These are phyloP conservation scores for Saccharum spontaneum DNA, from an alignment of 176 grass and related monocot genomes.

Conservation along the genomic window DNA sequence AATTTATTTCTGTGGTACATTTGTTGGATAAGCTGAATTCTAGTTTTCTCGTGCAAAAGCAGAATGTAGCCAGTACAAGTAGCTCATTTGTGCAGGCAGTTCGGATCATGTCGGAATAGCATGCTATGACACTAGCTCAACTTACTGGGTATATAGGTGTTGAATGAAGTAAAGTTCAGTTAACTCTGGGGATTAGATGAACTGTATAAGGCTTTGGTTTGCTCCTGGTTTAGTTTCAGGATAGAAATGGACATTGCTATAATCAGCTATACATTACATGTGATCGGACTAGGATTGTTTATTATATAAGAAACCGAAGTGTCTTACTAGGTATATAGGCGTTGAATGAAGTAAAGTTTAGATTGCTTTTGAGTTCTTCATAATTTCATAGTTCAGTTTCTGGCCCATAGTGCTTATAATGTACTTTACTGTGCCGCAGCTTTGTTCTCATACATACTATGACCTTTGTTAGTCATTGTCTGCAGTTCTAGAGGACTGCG, in stretches of 20 bases:
- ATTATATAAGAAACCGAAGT: neutral
- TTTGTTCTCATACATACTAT: neutral
- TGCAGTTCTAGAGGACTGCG: too few species aligned
- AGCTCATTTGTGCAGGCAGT: neutral
- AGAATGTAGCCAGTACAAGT: constrained; percentile 4
- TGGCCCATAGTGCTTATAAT: neutral
- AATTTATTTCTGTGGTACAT: neutral
- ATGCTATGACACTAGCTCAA: neutral
- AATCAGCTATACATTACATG: neutral
- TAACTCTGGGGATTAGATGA: constrained; percentile 12
- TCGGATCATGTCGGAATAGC: neutral
- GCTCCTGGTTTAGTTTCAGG: constrained; percentile 12
- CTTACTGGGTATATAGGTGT: neutral
- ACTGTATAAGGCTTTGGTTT: neutral
- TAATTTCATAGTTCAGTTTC: constrained; percentile 10
- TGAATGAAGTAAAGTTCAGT: constrained; percentile 14
- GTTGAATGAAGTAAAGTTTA: too few species aligned
- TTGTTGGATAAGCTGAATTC: constrained; percentile 18
- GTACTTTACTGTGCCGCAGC: neutral
- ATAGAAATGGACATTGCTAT: neutral
- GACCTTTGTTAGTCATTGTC: too few species aligned
- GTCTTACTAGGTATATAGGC: too few species aligned
- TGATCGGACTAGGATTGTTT: neutral
- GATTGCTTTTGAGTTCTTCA: neutral
- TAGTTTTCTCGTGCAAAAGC: neutral